Evolutionary conservation across 2,329 filamentous ascomycete genomes (phyloP).

Genomic region (Fusarium dimerum): DNA sequence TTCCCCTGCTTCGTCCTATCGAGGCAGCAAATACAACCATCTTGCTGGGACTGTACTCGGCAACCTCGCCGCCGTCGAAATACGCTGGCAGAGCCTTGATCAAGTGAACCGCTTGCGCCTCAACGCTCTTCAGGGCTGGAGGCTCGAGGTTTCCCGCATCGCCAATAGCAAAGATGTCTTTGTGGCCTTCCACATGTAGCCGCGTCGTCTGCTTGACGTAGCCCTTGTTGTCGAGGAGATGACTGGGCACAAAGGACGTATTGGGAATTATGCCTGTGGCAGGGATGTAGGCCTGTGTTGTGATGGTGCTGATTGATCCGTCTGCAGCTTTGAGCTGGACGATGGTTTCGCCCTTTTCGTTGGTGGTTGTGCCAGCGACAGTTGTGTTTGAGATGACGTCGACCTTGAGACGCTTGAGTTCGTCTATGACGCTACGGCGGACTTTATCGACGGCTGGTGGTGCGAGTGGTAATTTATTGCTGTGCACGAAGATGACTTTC

Average conservation of each 20-base stretch:
- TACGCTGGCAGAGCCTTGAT: slow-evolving; percentile 37
- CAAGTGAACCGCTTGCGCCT: slow-evolving; percentile 37
- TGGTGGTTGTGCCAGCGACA: slow-evolving; percentile 32
- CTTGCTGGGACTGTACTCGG: slow-evolving; percentile 32
- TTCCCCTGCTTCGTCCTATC: slow-evolving; percentile 41
- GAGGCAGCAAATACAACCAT: slow-evolving; percentile 40
- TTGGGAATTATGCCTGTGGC: slow-evolving; percentile 48
- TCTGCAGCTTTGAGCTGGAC: slow-evolving; percentile 37
- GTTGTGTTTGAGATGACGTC: slow-evolving; percentile 42
- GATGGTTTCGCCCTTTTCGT: slow-evolving; percentile 28
- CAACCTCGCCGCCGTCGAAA: slow-evolving; percentile 30
- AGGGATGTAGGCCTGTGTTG: slow-evolving; percentile 48
- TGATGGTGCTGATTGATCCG: slow-evolving; percentile 40
- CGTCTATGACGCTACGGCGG: slow-evolving; percentile 38
- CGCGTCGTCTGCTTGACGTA: slow-evolving; percentile 40
- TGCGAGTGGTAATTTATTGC: slow-evolving; percentile 41
- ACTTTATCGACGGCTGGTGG: slow-evolving; percentile 37
- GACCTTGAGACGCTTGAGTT: slow-evolving; percentile 47
- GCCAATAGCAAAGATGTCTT: slow-evolving; percentile 47
- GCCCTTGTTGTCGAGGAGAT: slow-evolving; percentile 36
- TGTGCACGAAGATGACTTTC: slow-evolving; percentile 46
- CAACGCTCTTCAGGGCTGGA: slow-evolving; percentile 33
- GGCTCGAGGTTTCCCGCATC: slow-evolving; percentile 45
- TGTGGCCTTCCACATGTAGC: slow-evolving; percentile 37
- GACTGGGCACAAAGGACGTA: slow-evolving; percentile 42